Percentiles rank a stretch among this genome's conserved stretches.
Conservation (phyloP, 1,284 basidiomycete genomes). For the Boletus hoseneyae region DNA sequence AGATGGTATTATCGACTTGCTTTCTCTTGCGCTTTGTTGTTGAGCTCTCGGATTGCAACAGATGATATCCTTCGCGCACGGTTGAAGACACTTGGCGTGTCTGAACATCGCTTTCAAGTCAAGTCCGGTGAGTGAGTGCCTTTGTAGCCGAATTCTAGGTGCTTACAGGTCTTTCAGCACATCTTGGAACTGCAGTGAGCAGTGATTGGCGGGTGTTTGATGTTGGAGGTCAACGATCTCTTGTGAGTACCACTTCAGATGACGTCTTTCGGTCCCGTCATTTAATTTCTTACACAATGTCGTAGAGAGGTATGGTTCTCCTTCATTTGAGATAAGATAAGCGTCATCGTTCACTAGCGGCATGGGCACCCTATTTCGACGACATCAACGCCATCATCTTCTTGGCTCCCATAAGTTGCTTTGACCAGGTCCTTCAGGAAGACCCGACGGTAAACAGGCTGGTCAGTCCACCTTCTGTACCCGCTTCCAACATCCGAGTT, state of each 20-base stretch:
- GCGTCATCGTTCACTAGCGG: conserved; percentile 22
- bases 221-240: conserved; percentile 36
- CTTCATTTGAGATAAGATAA: background rate
- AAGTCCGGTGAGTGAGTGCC: conserved; percentile 25
- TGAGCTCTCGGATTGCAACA: conserved; percentile 5
- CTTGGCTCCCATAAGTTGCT: conserved; percentile 57
- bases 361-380: conserved; percentile 44
- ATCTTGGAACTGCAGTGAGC: conserved; percentile 30
- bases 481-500: background rate
- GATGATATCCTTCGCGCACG: conserved; percentile 37
- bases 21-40: background rate
- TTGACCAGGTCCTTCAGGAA: conserved; percentile 61
- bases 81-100: conserved; percentile 40
- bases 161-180: conserved; percentile 19
- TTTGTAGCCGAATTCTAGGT: background rate
- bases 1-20: conserved; percentile 33
- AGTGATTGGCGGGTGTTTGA: conserved; percentile 38
- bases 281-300: background rate
- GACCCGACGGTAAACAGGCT: conserved; percentile 59
- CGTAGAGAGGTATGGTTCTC: conserved; percentile 26
- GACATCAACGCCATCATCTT: conserved; percentile 65
- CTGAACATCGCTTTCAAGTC: conserved; percentile 39
- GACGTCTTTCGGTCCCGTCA: background rate
- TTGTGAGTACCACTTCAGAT: conserved; percentile 23
- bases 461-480: conserved; percentile 31